Percentiles rank a stretch among this genome's conserved stretches.
Conservation (phyloP, 1,284 basidiomycete genomes). For the Phenoliferia sp. region DNA sequence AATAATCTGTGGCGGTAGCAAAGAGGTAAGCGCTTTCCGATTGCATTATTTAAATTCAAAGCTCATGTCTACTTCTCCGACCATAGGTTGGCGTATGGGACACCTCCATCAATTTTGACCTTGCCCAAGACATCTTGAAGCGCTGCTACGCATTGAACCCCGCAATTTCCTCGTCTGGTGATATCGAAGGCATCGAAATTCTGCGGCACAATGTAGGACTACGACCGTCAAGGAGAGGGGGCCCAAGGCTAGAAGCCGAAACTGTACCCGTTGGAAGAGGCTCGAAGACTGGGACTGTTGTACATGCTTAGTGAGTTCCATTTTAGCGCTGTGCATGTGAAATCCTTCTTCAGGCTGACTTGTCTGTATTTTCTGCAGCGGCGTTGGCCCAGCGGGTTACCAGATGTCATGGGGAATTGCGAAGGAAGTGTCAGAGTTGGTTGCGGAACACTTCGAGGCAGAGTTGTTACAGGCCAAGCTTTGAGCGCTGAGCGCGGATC, state of each 20-base stretch:
- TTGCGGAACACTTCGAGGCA: constrained; percentile 12
- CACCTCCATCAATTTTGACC: constrained; percentile 36
- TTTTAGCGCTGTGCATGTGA: too few relatives aligned
- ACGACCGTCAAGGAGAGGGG: constrained; percentile 63
- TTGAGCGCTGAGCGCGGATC: too few relatives aligned
- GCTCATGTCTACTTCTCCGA: not conserved
- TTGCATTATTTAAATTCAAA: constrained; percentile 11
- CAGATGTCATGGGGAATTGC: constrained; percentile 40
- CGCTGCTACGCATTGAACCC: constrained; percentile 43
- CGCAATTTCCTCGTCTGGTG: constrained; percentile 38
- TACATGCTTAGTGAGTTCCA: constrained; percentile 63
- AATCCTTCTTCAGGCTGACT: too few relatives aligned
- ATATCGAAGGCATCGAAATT: constrained; percentile 47
- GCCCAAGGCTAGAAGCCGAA: constrained; percentile 62
- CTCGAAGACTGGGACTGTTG: constrained; percentile 47
- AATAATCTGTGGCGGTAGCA: constrained; percentile 31
- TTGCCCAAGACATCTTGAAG: constrained; percentile 43
- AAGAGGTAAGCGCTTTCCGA: constrained; percentile 20
- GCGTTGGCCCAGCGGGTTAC: constrained; percentile 44
- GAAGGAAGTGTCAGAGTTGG: constrained; percentile 35
- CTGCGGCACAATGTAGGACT: constrained; percentile 62
- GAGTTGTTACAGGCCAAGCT: not conserved
- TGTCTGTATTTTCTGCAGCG: constrained; percentile 41
- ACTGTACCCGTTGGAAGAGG: constrained; percentile 46
- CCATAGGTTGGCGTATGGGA: constrained; percentile 37